These are phyloP conservation scores for Candida ascalaphidarum DNA, from an alignment of 805 yeast species.

Conservation along the genomic window DNA sequence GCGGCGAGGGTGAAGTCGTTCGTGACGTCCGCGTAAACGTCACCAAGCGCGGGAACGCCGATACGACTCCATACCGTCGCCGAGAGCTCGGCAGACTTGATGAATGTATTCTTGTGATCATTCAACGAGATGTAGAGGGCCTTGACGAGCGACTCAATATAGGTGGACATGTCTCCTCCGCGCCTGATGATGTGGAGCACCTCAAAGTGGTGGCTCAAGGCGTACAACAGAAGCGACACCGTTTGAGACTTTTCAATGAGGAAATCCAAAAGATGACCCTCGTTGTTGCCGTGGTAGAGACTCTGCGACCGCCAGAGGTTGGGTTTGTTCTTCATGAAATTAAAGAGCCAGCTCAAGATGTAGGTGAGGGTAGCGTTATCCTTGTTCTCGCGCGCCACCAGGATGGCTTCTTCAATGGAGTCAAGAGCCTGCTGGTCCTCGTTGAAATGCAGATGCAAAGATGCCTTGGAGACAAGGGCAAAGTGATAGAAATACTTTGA, in stretches of 20 bases:
- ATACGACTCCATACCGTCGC: conserved; percentile 44
- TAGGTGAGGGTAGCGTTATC: conserved; percentile 67
- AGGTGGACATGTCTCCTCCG: conserved; percentile 37
- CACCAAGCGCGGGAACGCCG: conserved; percentile 40
- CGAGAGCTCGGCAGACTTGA: conserved; percentile 37
- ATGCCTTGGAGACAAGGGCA: conserved; percentile 65
- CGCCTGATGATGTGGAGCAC: conserved; percentile 45
- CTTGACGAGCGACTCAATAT: conserved; percentile 50
- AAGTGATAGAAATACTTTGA: conserved; percentile 65
- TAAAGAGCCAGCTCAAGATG: conserved; percentile 65
- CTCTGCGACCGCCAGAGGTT: conserved; percentile 36
- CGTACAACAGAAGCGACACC: conserved; percentile 39
- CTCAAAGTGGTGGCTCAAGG: conserved; percentile 62
- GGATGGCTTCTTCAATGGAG: conserved; percentile 79
- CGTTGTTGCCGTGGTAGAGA: conserved; percentile 39
- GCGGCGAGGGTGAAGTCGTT: conserved; percentile 25
- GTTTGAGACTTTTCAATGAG: conserved; percentile 45
- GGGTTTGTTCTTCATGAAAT: conserved; percentile 64
- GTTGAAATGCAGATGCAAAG: conserved; percentile 61
- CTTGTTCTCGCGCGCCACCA: conserved; percentile 79
- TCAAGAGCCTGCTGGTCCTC: conserved; percentile 61
- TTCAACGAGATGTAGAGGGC: conserved; percentile 48
- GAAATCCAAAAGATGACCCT: conserved; percentile 60
- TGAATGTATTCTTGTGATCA: conserved; percentile 34
- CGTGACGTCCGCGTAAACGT: conserved; percentile 40